phyloP scores from a whole-genome alignment of 1,139 yeast genomes.

The Magnusiomyces clavatus region DNA sequence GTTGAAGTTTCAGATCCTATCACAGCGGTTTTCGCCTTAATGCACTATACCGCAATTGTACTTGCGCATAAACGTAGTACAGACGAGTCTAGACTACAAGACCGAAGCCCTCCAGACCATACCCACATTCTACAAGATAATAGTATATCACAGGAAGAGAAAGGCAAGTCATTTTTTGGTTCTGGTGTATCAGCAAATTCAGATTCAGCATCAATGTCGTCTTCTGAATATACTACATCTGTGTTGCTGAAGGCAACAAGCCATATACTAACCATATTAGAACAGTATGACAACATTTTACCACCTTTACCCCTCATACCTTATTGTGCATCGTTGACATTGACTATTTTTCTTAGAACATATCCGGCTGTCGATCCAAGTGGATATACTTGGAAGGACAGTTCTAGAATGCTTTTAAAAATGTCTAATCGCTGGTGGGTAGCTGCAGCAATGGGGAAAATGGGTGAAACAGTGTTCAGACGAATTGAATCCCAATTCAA shows the following conservation, averaged over 20 bases:
- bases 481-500: constrained; percentile 20
- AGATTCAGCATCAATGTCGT: neutral
- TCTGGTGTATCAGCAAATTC: neutral
- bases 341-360: constrained; percentile 31
- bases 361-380: constrained; percentile 26
- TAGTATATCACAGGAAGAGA: neutral
- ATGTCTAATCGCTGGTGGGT: constrained; percentile 33
- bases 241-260: constrained; percentile 27
- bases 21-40: constrained; percentile 26
- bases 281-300: constrained; percentile 17
- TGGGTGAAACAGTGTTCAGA: constrained; percentile 31
- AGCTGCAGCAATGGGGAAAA: constrained; percentile 33
- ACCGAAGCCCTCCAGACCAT: constrained; percentile 6
- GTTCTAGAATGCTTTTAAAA: constrained; percentile 25
- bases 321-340: constrained; percentile 29
- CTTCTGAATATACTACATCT: neutral
- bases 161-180: neutral
- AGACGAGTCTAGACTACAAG: constrained; percentile 7
- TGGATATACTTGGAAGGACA: constrained; percentile 24
- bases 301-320: constrained; percentile 32
- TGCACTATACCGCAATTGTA: constrained; percentile 28
- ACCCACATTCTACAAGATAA: constrained; percentile 1
- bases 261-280: constrained; percentile 26
- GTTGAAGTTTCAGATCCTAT: constrained; percentile 21
- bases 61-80: constrained; percentile 28